Base-by-base conservation (phyloP, 164 flowering plant genomes). In the Aristolochia fimbriata region DNA sequence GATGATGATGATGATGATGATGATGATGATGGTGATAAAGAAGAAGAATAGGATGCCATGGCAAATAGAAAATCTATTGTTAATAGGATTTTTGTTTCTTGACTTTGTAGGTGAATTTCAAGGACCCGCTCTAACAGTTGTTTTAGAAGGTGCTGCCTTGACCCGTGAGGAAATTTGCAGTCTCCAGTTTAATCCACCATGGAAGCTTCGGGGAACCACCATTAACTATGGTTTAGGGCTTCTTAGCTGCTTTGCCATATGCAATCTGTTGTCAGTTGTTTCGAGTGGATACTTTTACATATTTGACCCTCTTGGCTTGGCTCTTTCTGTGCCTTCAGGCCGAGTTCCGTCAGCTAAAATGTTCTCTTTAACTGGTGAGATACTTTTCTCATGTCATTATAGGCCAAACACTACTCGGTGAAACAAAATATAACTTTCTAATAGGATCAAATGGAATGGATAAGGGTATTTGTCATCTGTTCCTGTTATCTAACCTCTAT, bases 221-320 rank as follows among this genome's bases (percentile, higher is more conserved):
- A 78, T 93, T 22, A 84, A 77, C 68, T 93, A 90, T 68, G 99
- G 97, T 47, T 77, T 93, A 75, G 99, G 92, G 61, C 65, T 93
- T 56, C 84, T 89, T 55, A 83, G 97, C 75, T 81, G 94, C 77
- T 93, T 80, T 64, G 77, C 55, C 60, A 43, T 87, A 62, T 76
- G 79, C 68, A 87, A 90, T 77, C 76, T 93, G 58, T 84, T 69
- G 10, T 79, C 91, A 24, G 72, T 90, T 65, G 70, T 86, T 64
- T 86, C 99, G 58, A 79, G 76, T 76, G 97, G 85, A 63, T 81
- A 75, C 74, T 87, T 75, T 58, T 93, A 90, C 71, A 77, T 90
- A 65, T 90, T 93, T 78, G 99, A 93, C 74, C 97, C 97, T 17
- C 81, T 68, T 65, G 97, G 99, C 57, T 63, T 77, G 68, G 87